These are phyloP conservation scores for Boletus pseudopeckii DNA, from an alignment of 768 basidiomycete genomes.

Conservation along the genomic window DNA sequence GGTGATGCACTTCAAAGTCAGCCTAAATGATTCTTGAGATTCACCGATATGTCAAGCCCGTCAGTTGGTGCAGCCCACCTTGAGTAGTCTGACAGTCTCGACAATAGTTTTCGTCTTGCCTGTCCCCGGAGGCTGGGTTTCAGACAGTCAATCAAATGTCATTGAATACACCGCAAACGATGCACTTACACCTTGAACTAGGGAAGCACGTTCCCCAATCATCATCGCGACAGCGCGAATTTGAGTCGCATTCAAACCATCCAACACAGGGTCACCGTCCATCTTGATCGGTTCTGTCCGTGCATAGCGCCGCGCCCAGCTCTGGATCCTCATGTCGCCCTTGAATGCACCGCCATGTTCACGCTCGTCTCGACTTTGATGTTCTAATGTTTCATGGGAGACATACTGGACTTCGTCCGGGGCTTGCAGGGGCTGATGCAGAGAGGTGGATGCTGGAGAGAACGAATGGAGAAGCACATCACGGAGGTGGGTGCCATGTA, in stretches of 20 bases:
- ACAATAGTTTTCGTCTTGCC: constrained; percentile 93
- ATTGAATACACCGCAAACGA: not conserved
- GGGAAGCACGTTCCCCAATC: constrained; percentile 72
- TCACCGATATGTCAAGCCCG: not conserved
- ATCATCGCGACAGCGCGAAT: constrained; percentile 80
- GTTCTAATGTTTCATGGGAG: constrained; percentile 37
- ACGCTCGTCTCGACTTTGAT: constrained; percentile 26
- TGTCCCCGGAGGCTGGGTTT: constrained; percentile 76
- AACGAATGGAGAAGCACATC: constrained; percentile 67
- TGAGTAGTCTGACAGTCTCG: constrained; percentile 77
- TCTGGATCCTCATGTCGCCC: constrained; percentile 71
- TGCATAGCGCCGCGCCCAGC: constrained; percentile 76
- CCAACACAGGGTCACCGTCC: constrained; percentile 74
- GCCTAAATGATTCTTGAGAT: constrained; percentile 36
- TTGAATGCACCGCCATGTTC: constrained; percentile 51
- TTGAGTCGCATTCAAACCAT: constrained; percentile 71
- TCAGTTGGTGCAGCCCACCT: constrained; percentile 38
- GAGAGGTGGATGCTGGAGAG: constrained; percentile 25
- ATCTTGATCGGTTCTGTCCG: constrained; percentile 54
- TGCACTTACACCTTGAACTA: constrained; percentile 80
- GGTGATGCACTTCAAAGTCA: constrained; percentile 79
- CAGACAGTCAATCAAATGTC: not conserved
- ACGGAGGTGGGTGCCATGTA: constrained; percentile 70
- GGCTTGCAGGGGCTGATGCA: constrained; percentile 34
- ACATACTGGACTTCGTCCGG: constrained; percentile 40